A percentile compares a stretch with the other conserved stretches of the same genome.
Evolutionary conservation across 352 stramenopile species (phyloP).

Genomic region (Pythium scleroteichum): DNA sequence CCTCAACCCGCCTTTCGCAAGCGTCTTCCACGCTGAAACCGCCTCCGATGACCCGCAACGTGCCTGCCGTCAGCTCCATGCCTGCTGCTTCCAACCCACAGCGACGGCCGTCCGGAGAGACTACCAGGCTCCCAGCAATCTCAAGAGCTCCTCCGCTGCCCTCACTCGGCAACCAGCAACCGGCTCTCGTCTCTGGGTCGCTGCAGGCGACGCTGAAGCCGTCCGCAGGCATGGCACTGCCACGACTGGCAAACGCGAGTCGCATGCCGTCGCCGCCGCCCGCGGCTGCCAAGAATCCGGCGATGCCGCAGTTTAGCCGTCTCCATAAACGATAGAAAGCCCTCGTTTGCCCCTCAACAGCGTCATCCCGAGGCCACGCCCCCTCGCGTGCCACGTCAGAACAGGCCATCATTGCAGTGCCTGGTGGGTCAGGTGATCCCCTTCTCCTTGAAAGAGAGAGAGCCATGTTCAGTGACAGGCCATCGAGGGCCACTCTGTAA

Average conservation of each 20-base stretch:
- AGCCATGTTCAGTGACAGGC: slow-evolving; percentile 28
- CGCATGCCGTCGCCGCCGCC: slow-evolving; percentile 38
- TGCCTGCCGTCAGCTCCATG: slow-evolving; percentile 4
- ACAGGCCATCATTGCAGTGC: no score
- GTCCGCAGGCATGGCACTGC: slow-evolving; percentile 27
- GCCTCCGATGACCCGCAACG: not conserved
- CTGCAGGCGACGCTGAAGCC: slow-evolving; percentile 3
- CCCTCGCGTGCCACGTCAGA: slow-evolving; percentile 13
- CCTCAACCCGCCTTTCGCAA: not conserved
- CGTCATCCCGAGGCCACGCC: slow-evolving; percentile 5
- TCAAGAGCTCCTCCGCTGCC: slow-evolving; percentile 4
- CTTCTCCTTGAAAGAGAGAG: slow-evolving; percentile 10
- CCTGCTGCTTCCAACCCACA: not conserved
- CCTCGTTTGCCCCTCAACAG: not conserved
- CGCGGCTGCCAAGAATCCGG: slow-evolving; percentile 35
- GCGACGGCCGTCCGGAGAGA: slow-evolving; percentile 4
- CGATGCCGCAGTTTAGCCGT: slow-evolving; percentile 61
- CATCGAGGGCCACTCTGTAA: slow-evolving; percentile 1
- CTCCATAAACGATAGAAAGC: slow-evolving; percentile 55
- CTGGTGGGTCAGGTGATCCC: not conserved
- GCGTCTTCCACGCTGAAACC: not conserved
- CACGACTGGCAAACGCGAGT: slow-evolving; percentile 22
- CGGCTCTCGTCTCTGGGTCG: slow-evolving; percentile 4
- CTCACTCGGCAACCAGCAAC: not conserved
- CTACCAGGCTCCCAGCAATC: slow-evolving; percentile 22